phyloP scores from a whole-genome alignment of 208 protist genomes.

The Blechomonas ayalai region DNA sequence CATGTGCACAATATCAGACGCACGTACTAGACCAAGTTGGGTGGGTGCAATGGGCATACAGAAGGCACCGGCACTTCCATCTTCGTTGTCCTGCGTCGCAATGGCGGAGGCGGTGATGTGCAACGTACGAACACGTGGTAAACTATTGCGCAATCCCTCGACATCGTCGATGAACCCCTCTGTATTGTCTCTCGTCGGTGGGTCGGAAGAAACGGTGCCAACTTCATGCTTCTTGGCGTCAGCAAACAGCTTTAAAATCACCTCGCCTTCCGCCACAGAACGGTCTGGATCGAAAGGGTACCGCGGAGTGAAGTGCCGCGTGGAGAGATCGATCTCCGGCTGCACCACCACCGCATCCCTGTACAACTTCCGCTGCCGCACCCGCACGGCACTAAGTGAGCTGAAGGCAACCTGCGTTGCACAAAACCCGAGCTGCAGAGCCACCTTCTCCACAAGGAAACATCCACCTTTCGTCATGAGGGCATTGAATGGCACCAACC shows the following conservation, averaged over 20 bases:
- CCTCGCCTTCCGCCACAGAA: constrained; percentile 49
- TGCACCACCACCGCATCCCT: constrained; percentile 63
- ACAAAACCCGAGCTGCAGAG: constrained; percentile 76
- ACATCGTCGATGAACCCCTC: constrained; percentile 48
- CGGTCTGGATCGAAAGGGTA: constrained; percentile 61
- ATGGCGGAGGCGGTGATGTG: constrained; percentile 17
- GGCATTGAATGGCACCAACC: constrained; percentile 84
- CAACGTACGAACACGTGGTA: constrained; percentile 27
- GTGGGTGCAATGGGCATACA: constrained; percentile 11
- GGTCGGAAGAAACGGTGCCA: neutral
- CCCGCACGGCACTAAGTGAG: constrained; percentile 45
- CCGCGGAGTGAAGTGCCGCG: constrained; percentile 9
- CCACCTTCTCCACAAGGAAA: constrained; percentile 78
- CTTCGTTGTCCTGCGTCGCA: constrained; percentile 10
- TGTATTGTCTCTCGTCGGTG: constrained; percentile 17
- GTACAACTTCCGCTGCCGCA: constrained; percentile 47
- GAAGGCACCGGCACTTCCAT: constrained; percentile 17
- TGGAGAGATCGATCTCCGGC: constrained; percentile 17
- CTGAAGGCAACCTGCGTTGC: constrained; percentile 73
- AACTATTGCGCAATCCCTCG: constrained; percentile 23
- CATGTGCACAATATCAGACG: constrained; percentile 62
- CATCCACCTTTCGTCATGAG: constrained; percentile 57
- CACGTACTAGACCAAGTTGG: constrained; percentile 40
- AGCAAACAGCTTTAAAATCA: constrained; percentile 26
- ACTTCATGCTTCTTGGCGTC: constrained; percentile 5